Evolutionary conservation across 2,329 filamentous ascomycete genomes (phyloP).

Genomic region (Penicillium expansum): DNA sequence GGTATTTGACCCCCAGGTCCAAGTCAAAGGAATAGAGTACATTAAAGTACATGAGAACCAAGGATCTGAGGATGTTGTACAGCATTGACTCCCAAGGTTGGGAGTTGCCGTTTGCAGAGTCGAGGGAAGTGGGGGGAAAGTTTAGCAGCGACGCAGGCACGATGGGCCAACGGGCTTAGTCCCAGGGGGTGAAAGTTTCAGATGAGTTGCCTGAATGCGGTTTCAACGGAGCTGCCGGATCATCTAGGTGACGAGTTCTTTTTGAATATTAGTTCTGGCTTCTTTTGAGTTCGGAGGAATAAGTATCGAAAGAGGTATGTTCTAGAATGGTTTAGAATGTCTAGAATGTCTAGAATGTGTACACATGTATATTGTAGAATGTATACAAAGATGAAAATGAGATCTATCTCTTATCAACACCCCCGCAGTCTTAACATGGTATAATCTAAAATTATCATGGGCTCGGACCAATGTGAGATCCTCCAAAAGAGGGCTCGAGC

Average conservation of each 20-base stretch:
- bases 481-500: constrained; percentile 8
- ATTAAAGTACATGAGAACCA: constrained; percentile 17
- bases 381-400: not conserved
- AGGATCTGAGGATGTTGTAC: constrained; percentile 7
- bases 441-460: constrained; percentile 6
- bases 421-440: not conserved
- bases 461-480: constrained; percentile 6
- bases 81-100: constrained; percentile 1
- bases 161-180: constrained; percentile 3
- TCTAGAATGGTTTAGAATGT: not conserved
- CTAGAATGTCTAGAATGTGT: not conserved
- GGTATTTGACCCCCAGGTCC: not conserved
- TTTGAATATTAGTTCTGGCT: not conserved
- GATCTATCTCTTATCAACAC: constrained; percentile 3
- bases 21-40: constrained; percentile 1
- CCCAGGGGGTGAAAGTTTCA: constrained; percentile 8
- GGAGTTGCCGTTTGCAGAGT: constrained; percentile 12
- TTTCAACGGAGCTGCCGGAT: constrained; percentile 8
- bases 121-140: constrained; percentile 3
- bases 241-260: constrained; percentile 3
- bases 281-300: not conserved
- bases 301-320: not conserved
- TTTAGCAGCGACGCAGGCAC: constrained; percentile 8
- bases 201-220: constrained; percentile 9
- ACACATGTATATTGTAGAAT: not conserved